Evolutionary conservation across 768 basidiomycete species (phyloP).

Genomic region (Calocera viscosa): DNA sequence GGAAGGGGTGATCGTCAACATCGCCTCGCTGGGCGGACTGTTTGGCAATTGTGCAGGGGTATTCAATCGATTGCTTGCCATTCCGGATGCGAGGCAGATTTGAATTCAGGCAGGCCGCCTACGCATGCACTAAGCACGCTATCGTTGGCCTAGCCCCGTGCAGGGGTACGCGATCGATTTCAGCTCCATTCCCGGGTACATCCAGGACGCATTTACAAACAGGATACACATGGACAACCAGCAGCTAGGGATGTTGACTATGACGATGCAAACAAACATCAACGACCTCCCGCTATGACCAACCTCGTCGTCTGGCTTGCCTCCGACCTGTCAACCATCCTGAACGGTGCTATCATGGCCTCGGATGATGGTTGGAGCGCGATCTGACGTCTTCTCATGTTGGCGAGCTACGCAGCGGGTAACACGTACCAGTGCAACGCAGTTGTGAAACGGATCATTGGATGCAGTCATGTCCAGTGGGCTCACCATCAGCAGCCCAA

Average conservation of each 20-base stretch:
- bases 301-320: neutral
- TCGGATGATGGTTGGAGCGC: neutral
- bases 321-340: neutral
- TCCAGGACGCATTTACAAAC: neutral
- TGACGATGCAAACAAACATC: neutral
- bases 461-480: no score
- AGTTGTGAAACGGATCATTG: no score
- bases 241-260: neutral
- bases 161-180: neutral
- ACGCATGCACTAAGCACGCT: conserved; percentile 1
- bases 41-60: neutral
- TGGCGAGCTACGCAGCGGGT: neutral
- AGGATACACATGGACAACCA: neutral
- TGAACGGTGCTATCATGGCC: neutral
- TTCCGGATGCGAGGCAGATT: neutral
- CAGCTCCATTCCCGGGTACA: neutral
- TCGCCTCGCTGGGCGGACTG: neutral
- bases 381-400: neutral
- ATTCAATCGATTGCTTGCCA: neutral
- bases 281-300: neutral
- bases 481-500: no score
- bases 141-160: neutral
- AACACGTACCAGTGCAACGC: no score
- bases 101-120: neutral
- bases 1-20: neutral